phyloP scores from a whole-genome alignment of 768 basidiomycete species.

The Amanita pallidorosea region DNA sequence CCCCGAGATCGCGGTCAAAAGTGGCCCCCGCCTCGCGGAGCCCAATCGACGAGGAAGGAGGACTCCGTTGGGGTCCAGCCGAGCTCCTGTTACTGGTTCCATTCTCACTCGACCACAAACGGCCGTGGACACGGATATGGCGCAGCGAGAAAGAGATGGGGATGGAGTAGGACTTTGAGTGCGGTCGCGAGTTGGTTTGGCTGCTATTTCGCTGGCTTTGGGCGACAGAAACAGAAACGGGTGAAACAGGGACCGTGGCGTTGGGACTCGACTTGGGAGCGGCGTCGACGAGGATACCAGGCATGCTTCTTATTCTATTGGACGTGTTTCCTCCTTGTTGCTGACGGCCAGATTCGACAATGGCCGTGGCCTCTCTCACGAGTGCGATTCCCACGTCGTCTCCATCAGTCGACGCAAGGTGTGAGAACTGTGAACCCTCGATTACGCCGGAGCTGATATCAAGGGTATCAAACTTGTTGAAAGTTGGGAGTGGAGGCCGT shows the following conservation, averaged over 20 bases:
- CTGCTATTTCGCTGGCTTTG: neutral
- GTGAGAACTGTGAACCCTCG: neutral
- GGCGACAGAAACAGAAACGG: neutral
- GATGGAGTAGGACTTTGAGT: neutral
- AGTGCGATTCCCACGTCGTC: neutral
- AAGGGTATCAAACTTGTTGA: too few relatives aligned
- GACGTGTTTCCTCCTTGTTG: too few relatives aligned
- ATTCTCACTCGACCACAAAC: neutral
- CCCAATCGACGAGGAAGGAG: neutral
- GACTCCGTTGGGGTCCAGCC: neutral
- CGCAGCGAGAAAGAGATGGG: constrained; percentile 1
- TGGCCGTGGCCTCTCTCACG: neutral
- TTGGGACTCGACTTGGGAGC: neutral
- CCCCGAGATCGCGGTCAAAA: neutral
- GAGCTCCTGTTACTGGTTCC: neutral
- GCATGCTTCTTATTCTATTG: neutral
- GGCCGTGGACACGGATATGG: neutral
- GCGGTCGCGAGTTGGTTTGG: neutral
- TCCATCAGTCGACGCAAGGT: neutral
- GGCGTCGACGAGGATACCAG: neutral
- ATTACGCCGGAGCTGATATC: neutral
- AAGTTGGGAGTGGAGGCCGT: neutral
- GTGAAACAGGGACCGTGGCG: constrained; percentile 3
- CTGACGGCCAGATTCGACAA: neutral
- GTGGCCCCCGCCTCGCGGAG: neutral